These are phyloP conservation scores for Tricholoma furcatifolium DNA, from an alignment of 768 basidiomycete genomes.

Conservation along the genomic window DNA sequence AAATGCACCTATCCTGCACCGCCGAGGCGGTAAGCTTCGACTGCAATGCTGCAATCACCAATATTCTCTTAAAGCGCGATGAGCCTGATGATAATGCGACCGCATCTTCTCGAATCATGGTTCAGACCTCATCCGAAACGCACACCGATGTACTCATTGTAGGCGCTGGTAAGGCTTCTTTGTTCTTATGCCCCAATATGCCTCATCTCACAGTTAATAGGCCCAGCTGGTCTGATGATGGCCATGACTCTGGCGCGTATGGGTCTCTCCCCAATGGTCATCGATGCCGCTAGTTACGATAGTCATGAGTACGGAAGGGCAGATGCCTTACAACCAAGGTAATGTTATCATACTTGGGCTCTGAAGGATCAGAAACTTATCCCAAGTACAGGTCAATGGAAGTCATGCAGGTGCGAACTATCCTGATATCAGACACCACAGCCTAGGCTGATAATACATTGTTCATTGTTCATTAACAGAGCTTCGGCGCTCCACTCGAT, in stretches of 20 bases:
- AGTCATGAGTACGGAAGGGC: slow-evolving; percentile 16
- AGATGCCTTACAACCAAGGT: slow-evolving; percentile 16
- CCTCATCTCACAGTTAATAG: not conserved
- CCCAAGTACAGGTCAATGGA: slow-evolving; percentile 12
- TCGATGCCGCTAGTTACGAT: slow-evolving; percentile 15
- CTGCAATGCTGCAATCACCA: not conserved
- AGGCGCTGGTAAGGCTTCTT: slow-evolving; percentile 10
- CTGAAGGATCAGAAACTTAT: not conserved
- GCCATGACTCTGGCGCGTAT: slow-evolving; percentile 15
- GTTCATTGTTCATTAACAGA: slow-evolving; percentile 4
- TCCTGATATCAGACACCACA: not conserved
- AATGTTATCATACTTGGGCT: not conserved
- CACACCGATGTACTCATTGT: slow-evolving; percentile 15
- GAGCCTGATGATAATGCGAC: not conserved
- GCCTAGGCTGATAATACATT: not conserved
- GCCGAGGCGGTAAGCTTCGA: slow-evolving; percentile 11
- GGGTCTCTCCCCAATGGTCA: slow-evolving; percentile 12
- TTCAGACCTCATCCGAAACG: slow-evolving; percentile 9
- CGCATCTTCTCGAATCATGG: slow-evolving; percentile 6
- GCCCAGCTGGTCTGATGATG: slow-evolving; percentile 16
- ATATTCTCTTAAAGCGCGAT: slow-evolving; percentile 7
- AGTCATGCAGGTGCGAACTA: slow-evolving; percentile 10
- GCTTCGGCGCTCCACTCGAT: slow-evolving; percentile 11
- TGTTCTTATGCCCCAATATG: not conserved
- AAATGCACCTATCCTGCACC: slow-evolving; percentile 7